These are phyloP conservation scores for Oryza australiensis DNA, from an alignment of 176 grass and related monocot genomes.

Conservation along the genomic window DNA sequence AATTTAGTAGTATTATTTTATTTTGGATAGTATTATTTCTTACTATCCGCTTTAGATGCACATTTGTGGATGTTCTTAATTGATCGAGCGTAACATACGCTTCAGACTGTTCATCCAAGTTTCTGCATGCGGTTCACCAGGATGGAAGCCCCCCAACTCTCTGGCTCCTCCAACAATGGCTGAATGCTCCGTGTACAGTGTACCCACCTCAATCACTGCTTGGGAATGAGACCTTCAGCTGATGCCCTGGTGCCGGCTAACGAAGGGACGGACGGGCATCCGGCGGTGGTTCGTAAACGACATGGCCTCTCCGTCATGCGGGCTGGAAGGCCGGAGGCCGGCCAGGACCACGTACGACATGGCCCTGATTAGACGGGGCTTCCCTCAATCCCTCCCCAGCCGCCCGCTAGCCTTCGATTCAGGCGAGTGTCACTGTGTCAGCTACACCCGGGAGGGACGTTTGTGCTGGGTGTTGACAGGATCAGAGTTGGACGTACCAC, in stretches of 20 bases:
- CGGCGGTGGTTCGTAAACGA: constrained; percentile 5
- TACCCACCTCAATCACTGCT: neutral
- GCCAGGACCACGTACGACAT: neutral
- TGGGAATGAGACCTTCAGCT: neutral
- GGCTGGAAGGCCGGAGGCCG: neutral
- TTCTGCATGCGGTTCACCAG: neutral
- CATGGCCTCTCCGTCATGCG: neutral
- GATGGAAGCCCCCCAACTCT: neutral
- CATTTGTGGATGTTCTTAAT: no score
- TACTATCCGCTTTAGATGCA: no score
- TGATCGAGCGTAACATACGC: no score
- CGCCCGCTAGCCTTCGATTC: neutral
- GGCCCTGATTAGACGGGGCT: neutral
- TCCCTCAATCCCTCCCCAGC: neutral
- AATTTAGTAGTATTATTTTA: no score
- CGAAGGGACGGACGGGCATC: neutral
- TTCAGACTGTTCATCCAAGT: neutral
- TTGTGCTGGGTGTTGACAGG: no score
- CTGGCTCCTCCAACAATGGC: neutral
- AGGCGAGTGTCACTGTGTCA: neutral
- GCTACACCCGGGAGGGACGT: neutral
- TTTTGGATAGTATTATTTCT: no score
- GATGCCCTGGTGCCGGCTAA: neutral
- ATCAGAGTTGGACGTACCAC: neutral
- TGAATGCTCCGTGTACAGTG: neutral